Evolutionary conservation across 1,284 basidiomycete species (phyloP).

Genomic region (Phlebopus sp.): DNA sequence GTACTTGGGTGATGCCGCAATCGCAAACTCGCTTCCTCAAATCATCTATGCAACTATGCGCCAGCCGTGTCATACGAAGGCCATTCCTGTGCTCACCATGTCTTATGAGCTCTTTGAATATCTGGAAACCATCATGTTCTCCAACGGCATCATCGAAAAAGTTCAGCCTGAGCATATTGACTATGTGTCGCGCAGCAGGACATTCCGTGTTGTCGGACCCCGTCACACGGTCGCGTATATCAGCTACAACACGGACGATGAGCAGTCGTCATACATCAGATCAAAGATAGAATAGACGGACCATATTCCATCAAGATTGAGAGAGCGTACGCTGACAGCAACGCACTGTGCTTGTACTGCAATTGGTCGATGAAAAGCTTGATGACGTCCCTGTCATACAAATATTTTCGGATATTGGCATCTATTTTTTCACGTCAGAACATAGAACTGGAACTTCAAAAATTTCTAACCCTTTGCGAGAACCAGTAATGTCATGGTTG

Average conservation of each 20-base stretch:
- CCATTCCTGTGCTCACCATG: slow-evolving; percentile 9
- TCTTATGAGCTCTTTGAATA: slow-evolving; percentile 24
- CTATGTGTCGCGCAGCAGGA: slow-evolving; percentile 15
- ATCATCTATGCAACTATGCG: slow-evolving; percentile 9
- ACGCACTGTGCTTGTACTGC: slow-evolving; percentile 5
- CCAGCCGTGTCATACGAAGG: not conserved
- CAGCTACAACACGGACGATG: slow-evolving; percentile 6
- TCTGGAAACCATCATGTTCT: slow-evolving; percentile 26
- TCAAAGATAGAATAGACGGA: not conserved
- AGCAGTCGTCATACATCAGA: too few species aligned
- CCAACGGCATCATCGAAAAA: slow-evolving; percentile 30
- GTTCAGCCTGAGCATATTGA: slow-evolving; percentile 21
- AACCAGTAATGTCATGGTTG: slow-evolving; percentile 21
- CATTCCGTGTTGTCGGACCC: not conserved
- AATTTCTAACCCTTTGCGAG: slow-evolving; percentile 12
- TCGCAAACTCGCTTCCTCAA: slow-evolving; percentile 14
- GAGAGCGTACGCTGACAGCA: slow-evolving; percentile 18
- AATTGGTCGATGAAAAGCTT: slow-evolving; percentile 11
- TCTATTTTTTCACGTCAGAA: slow-evolving; percentile 2
- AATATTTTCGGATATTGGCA: not conserved
- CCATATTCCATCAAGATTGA: slow-evolving; percentile 15
- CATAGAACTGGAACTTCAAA: not conserved
- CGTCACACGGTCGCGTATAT: slow-evolving; percentile 15
- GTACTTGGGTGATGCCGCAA: slow-evolving; percentile 14
- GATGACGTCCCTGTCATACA: slow-evolving; percentile 2